Base-by-base conservation (phyloP, 257 asterid genomes). In the Buddleja alternifolia region DNA sequence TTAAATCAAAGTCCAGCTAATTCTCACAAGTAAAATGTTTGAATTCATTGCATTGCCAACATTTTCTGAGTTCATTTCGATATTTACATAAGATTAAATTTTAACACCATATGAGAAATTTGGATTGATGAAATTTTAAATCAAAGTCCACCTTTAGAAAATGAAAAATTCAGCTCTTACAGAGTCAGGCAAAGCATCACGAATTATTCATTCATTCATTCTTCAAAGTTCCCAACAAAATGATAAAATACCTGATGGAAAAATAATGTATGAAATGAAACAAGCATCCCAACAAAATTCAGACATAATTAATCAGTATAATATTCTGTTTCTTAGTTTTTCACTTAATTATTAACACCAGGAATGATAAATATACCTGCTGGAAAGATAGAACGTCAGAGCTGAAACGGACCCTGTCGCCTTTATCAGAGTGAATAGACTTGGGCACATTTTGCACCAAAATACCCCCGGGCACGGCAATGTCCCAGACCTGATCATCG, bases 381-480 rank as follows among this genome's bases (percentile, higher is more conserved):
- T 89, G 96, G 75, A 89, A 89, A 21, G 91, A 32, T 7, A 86
- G 67, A 61, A 84, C 85, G 63, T 89, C 96, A 47, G 96, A 80
- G 72, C 88, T 81, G 76, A 84, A 86, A 6, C 96, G 87, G 82
- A 84, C 70, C 29, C 93, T 93, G 60, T 89, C 96, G 57, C 96
- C 96, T 78, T 89, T 89, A 74, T 83, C 96, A 56, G 93, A 89
- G 48, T 83, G 75, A 19, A 89, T 89, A 12, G 90, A 74, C 72
- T 77, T 83, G 7, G 94, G 83, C 14, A 89, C 96, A 34, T 84
- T 86, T 61, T 77, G 91, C 34, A 89, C 91, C 79, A 89, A 76
- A 66, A 83, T 83, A 8, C 96, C 94, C 0, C 96, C 90, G 4
- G 96, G 96, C 12, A 89, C 64, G 11, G 90, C 83, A 4, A 89